Percentiles rank a stretch among this genome's conserved stretches.
phyloP scores from a whole-genome alignment of 163 green algal genomes.

The Scenedesmus sp. region DNA sequence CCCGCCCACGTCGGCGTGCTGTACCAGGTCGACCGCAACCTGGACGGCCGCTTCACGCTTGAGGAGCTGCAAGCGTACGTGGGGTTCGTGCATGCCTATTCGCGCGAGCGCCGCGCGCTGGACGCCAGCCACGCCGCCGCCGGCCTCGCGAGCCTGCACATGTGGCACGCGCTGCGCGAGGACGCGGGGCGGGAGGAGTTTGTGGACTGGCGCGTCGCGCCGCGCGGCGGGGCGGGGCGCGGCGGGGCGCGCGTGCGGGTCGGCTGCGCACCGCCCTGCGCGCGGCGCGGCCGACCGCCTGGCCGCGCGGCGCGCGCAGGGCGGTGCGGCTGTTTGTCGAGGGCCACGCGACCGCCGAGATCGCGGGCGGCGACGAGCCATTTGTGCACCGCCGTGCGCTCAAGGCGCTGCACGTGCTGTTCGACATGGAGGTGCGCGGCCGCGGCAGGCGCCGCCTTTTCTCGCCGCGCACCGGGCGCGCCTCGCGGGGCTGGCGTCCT shows the following conservation, averaged over 20 bases:
- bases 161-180: constrained; percentile 15
- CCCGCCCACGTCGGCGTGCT: constrained; percentile 32
- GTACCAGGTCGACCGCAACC: constrained; percentile 19
- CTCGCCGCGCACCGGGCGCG: neutral
- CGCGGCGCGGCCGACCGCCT: too few relatives aligned
- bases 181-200: constrained; percentile 3
- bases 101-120: neutral
- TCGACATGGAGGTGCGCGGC: constrained; percentile 39
- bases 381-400: constrained; percentile 28
- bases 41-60: constrained; percentile 18
- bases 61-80: constrained; percentile 23
- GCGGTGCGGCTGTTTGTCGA: constrained; percentile 12
- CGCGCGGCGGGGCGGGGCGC: neutral
- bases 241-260: neutral
- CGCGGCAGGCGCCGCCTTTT: neutral
- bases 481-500: neutral
- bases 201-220: constrained; percentile 18
- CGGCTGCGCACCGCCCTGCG: neutral
- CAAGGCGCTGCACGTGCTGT: constrained; percentile 28
- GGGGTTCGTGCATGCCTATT: neutral
- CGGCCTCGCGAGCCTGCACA: constrained; percentile 1
- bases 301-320: neutral
- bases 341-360: neutral
- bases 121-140: constrained; percentile 1
- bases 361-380: neutral